Conservation (phyloP, 108 stramenopile species). For the Asterionellopsis glacialis region DNA sequence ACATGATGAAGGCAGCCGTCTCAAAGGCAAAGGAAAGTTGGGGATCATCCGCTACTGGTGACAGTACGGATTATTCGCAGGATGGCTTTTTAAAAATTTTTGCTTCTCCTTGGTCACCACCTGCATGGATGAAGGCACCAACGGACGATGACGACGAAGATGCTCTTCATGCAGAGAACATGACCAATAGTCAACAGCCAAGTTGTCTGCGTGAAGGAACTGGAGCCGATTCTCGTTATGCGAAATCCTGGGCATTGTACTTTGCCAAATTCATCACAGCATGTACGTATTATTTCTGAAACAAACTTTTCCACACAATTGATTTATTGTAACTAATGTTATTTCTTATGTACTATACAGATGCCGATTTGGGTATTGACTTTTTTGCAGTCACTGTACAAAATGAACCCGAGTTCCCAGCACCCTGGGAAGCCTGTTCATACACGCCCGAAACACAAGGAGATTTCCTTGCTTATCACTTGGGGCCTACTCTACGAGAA, state of each 20-base stretch:
- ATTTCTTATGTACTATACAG: constrained; percentile 20
- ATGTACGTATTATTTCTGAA: constrained; percentile 33
- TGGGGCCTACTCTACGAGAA: constrained; percentile 71
- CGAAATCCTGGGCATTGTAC: constrained; percentile 76
- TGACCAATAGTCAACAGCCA: constrained; percentile 67
- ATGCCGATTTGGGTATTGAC: constrained; percentile 50
- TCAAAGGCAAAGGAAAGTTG: constrained; percentile 30
- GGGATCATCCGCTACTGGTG: constrained; percentile 10
- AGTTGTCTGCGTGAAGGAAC: constrained; percentile 77
- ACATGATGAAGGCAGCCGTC: constrained; percentile 62
- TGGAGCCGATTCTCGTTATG: constrained; percentile 58
- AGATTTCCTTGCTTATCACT: constrained; percentile 84
- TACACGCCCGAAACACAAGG: constrained; percentile 63
- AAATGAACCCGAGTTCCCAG: constrained; percentile 94
- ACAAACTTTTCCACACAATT: constrained; percentile 1
- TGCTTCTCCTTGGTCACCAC: constrained; percentile 92
- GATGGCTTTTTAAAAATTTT: constrained; percentile 63
- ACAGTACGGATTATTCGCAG: constrained; percentile 8
- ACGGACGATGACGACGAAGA: constrained; percentile 29
- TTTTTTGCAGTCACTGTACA: constrained; percentile 82
- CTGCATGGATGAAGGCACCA: constrained; percentile 93
- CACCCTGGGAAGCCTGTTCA: constrained; percentile 96
- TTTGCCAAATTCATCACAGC: constrained; percentile 80
- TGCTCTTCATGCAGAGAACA: constrained; percentile 37
- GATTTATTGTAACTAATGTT: constrained; percentile 3